phyloP scores from a whole-genome alignment of 768 basidiomycete species.

The Russula emetica region DNA sequence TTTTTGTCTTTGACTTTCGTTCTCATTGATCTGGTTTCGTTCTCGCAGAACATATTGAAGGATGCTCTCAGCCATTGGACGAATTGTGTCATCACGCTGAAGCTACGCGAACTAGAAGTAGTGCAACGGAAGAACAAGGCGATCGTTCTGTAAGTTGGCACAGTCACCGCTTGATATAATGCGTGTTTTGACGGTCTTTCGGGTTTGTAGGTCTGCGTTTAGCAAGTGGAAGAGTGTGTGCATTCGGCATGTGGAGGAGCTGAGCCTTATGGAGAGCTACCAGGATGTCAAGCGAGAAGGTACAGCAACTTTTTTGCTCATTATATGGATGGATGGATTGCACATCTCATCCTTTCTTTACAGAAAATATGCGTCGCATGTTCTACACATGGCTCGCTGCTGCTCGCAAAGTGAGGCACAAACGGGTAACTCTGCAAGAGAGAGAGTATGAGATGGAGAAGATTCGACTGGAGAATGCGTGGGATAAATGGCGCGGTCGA shows the following conservation, averaged over 20 bases:
- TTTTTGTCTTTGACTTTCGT: not conserved
- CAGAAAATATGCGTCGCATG: constrained; percentile 63
- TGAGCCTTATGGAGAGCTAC: constrained; percentile 81
- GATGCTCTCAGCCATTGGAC: constrained; percentile 58
- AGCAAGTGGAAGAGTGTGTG: constrained; percentile 64
- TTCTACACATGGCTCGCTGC: constrained; percentile 68
- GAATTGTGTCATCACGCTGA: constrained; percentile 66
- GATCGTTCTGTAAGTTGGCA: constrained; percentile 37
- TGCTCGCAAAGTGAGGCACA: constrained; percentile 56
- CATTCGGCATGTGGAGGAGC: constrained; percentile 61
- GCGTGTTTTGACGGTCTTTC: not conserved
- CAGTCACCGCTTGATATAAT: not conserved
- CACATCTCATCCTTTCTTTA: not conserved
- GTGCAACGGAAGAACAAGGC: constrained; percentile 43
- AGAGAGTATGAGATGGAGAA: constrained; percentile 61
- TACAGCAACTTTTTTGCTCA: constrained; percentile 31
- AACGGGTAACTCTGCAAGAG: constrained; percentile 53
- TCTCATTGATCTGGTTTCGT: not conserved
- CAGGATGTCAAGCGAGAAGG: constrained; percentile 78
- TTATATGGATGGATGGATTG: not conserved
- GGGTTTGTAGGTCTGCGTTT: constrained; percentile 47
- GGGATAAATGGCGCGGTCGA: constrained; percentile 78
- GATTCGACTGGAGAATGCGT: constrained; percentile 48
- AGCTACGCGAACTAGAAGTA: constrained; percentile 66
- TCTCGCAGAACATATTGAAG: constrained; percentile 48